phyloP scores from a whole-genome alignment of 345 rosid genomes.

The Brassica nigra region DNA sequence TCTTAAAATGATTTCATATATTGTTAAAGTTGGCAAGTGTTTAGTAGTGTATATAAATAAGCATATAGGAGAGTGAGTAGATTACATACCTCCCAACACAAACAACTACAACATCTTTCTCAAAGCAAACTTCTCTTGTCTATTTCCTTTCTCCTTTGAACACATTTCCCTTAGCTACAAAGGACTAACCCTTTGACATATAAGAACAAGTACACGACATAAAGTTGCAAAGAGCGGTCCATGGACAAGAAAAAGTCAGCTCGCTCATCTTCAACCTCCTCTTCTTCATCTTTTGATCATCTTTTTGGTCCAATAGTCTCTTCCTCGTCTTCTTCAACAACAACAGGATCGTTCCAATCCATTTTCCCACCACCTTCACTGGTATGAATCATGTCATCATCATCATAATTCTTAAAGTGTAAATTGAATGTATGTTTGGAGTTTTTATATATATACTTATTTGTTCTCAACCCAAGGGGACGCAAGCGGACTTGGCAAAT shows the following conservation, averaged over 20 bases:
- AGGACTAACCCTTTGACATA: slow-evolving; percentile 27
- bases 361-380: slow-evolving; percentile 40
- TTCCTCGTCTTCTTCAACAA: slow-evolving; percentile 36
- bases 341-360: slow-evolving; percentile 41
- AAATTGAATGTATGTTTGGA: background rate
- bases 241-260: slow-evolving; percentile 44
- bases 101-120: slow-evolving; percentile 16
- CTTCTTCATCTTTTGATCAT: slow-evolving; percentile 35
- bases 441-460: background rate
- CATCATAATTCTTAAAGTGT: background rate
- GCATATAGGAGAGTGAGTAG: slow-evolving; percentile 15
- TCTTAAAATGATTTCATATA: no score
- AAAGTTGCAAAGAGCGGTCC: slow-evolving; percentile 21
- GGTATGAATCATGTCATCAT: slow-evolving; percentile 14
- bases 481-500: slow-evolving; percentile 42
- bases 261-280: slow-evolving; percentile 35
- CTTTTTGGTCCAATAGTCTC: slow-evolving; percentile 43
- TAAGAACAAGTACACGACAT: slow-evolving; percentile 3
- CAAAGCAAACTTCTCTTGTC: slow-evolving; percentile 19
- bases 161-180: slow-evolving; percentile 22
- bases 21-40: slow-evolving; percentile 15
- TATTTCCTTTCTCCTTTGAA: slow-evolving; percentile 4
- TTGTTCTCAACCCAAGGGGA: slow-evolving; percentile 33
- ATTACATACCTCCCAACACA: slow-evolving; percentile 21
- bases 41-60: slow-evolving; percentile 33